Conservation (phyloP, 2,329 filamentous ascomycete genomes). For the Exophiala xenobiotica region DNA sequence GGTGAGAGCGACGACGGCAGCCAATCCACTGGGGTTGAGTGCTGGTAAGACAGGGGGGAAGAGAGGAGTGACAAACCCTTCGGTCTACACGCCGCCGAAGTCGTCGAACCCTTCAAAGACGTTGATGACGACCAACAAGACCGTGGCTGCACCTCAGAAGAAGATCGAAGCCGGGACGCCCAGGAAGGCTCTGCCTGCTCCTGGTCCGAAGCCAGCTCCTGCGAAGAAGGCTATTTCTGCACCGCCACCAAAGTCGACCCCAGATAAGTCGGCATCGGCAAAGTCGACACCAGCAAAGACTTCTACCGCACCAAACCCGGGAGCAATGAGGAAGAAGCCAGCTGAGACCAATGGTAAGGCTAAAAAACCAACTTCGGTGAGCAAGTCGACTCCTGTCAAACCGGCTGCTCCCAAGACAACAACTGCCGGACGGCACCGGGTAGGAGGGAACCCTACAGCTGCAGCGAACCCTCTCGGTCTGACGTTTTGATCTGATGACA, state of each 20-base stretch:
- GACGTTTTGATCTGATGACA: constrained; percentile 4
- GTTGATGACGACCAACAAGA: constrained; percentile 27
- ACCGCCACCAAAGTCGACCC: constrained; percentile 1
- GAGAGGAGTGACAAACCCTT: constrained; percentile 24
- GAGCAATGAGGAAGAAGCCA: constrained; percentile 23
- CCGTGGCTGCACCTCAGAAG: constrained; percentile 21
- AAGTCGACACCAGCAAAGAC: constrained; percentile 12
- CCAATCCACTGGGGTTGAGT: constrained; percentile 33
- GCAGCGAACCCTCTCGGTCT: constrained; percentile 28
- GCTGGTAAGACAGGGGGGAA: constrained; percentile 24
- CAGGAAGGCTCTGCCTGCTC: constrained; percentile 24
- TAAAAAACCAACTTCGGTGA: constrained; percentile 17
- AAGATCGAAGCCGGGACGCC: constrained; percentile 21
- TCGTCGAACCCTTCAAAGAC: constrained; percentile 29
- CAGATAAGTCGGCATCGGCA: constrained; percentile 4
- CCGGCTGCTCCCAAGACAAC: constrained; percentile 12
- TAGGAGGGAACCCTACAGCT: no score
- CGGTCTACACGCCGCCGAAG: constrained; percentile 28
- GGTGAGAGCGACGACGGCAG: constrained; percentile 27
- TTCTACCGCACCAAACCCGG: constrained; percentile 19
- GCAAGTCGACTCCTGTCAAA: constrained; percentile 7
- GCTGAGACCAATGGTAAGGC: background rate
- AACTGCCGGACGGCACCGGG: no score
- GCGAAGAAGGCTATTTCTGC: constrained; percentile 12
- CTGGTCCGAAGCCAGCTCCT: constrained; percentile 2